Conservation (phyloP, 192 early-diverging fungal genomes). For the Kappamyces sp. region DNA sequence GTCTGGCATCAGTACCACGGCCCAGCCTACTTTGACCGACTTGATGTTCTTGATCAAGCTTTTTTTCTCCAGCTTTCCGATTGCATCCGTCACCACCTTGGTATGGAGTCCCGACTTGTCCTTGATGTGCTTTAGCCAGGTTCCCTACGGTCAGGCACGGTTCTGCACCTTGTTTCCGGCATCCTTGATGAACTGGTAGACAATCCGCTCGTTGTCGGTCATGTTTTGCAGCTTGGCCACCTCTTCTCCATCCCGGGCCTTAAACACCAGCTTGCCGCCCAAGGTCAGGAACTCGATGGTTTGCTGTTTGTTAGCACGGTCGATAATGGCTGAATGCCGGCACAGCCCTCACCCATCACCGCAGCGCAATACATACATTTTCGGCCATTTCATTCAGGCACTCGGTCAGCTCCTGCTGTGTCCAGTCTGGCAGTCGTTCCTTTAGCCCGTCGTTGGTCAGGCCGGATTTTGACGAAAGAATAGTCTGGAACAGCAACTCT, state of each 20-base stretch:
- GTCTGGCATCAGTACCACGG: conserved; percentile 34
- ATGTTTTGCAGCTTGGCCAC: conserved; percentile 9
- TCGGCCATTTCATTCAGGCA: no score
- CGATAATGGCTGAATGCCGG: no score
- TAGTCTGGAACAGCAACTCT: no score
- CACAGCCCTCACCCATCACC: no score
- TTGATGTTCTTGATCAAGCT: conserved; percentile 81
- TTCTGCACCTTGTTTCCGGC: conserved; percentile 65
- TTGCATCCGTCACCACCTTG: conserved; percentile 65
- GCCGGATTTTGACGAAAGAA: no score
- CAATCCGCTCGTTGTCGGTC: conserved; percentile 26
- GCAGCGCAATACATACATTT: no score
- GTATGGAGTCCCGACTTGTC: conserved; percentile 70
- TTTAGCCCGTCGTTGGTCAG: no score
- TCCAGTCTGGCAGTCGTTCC: no score
- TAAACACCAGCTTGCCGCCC: conserved; percentile 34
- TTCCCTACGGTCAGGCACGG: conserved; percentile 36
- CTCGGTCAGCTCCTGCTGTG: no score
- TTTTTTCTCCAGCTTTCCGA: conserved; percentile 76
- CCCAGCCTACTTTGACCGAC: conserved; percentile 67
- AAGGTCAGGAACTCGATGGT: conserved; percentile 37
- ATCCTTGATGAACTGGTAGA: conserved; percentile 78
- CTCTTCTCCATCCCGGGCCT: conserved; percentile 34
- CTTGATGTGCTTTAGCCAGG: conserved; percentile 79
- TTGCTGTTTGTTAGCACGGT: conserved; percentile 16